Conservation (phyloP, 2,329 filamentous ascomycete species). For the Cyanodermella asteris region DNA sequence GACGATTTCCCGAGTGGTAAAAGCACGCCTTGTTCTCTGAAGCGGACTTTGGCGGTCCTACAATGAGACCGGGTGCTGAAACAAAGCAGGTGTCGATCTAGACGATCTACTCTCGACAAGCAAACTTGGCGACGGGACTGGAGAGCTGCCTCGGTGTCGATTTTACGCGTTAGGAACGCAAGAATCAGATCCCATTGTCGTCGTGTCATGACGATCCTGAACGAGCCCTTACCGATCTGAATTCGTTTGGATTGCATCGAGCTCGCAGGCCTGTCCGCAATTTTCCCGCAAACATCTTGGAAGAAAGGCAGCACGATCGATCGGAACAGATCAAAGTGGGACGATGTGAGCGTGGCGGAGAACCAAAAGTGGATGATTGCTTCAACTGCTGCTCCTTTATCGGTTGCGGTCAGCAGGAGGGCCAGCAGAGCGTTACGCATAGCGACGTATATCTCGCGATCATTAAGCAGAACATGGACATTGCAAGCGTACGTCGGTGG, state of each 20-base stretch:
- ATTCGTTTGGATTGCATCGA: slow-evolving; percentile 15
- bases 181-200: slow-evolving; percentile 13
- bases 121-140: no score
- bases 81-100: slow-evolving; percentile 14
- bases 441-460: slow-evolving; percentile 17
- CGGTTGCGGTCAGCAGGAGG: slow-evolving; percentile 12
- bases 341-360: slow-evolving; percentile 16
- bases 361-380: slow-evolving; percentile 26
- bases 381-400: slow-evolving; percentile 9
- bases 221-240: slow-evolving; percentile 8
- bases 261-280: slow-evolving; percentile 9
- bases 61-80: slow-evolving; percentile 8
- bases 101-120: slow-evolving; percentile 14
- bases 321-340: slow-evolving; percentile 10
- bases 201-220: slow-evolving; percentile 14
- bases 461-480: slow-evolving; percentile 17
- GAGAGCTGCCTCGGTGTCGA: no score
- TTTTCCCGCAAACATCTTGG: slow-evolving; percentile 15
- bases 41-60: slow-evolving; percentile 13
- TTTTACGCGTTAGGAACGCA: slow-evolving; percentile 10
- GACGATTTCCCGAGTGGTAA: slow-evolving; percentile 18
- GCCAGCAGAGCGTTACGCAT: slow-evolving; percentile 18
- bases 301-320: slow-evolving; percentile 13
- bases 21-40: slow-evolving; percentile 18
- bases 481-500: slow-evolving; percentile 11